Conservation (phyloP, 176 grass and related monocot species). For the Avena eriantha region DNA sequence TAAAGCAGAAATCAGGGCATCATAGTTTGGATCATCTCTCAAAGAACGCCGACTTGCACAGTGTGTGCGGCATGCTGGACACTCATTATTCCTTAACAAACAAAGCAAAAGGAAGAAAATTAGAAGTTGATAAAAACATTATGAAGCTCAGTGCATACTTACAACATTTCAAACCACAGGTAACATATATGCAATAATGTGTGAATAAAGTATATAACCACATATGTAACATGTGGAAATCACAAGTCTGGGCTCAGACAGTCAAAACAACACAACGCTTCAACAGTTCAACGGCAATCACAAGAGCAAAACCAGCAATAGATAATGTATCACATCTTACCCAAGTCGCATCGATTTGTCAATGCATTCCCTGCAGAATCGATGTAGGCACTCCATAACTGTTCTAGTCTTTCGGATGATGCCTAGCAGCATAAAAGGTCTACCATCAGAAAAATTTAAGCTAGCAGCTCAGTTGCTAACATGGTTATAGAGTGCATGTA, state of each 20-base stretch:
- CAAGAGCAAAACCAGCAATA: not conserved
- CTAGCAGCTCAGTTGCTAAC: constrained; percentile 10
- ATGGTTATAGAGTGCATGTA: constrained; percentile 2
- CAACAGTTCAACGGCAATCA: not conserved
- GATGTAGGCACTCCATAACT: constrained; percentile 88
- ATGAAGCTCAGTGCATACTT: constrained; percentile 5
- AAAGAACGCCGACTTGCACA: constrained; percentile 88
- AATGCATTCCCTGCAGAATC: constrained; percentile 88
- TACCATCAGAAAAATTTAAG: constrained; percentile 37
- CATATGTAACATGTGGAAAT: not conserved
- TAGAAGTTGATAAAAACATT: not conserved
- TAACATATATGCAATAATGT: not conserved
- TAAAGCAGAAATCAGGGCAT: constrained; percentile 75
- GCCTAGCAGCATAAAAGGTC: constrained; percentile 49
- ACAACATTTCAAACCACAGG: not conserved
- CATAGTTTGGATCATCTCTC: constrained; percentile 85
- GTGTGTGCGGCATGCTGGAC: constrained; percentile 80
- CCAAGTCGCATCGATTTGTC: constrained; percentile 94
- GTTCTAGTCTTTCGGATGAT: constrained; percentile 90
- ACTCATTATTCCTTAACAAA: constrained; percentile 74
- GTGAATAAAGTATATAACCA: not conserved
- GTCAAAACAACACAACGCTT: not conserved
- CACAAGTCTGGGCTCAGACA: not conserved
- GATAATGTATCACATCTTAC: constrained; percentile 39
- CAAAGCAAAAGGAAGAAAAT: not conserved